A percentile compares a stretch with the other conserved stretches of the same genome.
Conservation (phyloP, 1,139 yeast genomes). For the Arxiozyma slooffiae region DNA sequence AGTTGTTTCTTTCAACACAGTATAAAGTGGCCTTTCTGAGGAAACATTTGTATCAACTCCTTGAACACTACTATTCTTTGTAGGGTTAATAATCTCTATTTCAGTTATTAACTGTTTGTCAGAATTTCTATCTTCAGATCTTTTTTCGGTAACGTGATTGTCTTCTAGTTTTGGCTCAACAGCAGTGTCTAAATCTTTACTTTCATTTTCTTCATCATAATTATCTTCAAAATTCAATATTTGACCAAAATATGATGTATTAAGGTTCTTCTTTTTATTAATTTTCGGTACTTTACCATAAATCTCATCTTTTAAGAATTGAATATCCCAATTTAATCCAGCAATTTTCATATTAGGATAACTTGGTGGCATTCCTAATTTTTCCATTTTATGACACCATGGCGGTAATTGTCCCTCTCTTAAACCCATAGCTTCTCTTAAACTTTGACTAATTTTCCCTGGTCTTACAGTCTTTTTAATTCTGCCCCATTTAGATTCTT, state of each 20-base stretch:
- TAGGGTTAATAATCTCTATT: neutral
- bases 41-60: conserved; percentile 7
- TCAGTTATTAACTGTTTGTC: neutral
- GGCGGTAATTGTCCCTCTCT: conserved; percentile 62
- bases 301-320: conserved; percentile 16
- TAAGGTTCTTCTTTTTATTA: conserved; percentile 13
- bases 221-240: conserved; percentile 16
- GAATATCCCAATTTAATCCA: conserved; percentile 35
- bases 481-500: conserved; percentile 31
- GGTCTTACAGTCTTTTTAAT: conserved; percentile 42
- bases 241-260: conserved; percentile 16
- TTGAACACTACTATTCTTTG: neutral
- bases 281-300: conserved; percentile 35
- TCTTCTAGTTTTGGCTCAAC: neutral
- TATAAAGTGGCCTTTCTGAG: conserved; percentile 33
- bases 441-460: conserved; percentile 51
- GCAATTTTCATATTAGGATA: conserved; percentile 59
- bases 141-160: neutral
- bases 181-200: conserved; percentile 2
- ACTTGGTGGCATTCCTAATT: conserved; percentile 77
- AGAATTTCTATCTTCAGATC: neutral
- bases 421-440: conserved; percentile 64
- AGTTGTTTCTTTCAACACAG: conserved; percentile 34
- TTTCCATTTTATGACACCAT: conserved; percentile 67
- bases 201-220: neutral